Percentiles rank a stretch among this genome's conserved stretches.
phyloP scores from a whole-genome alignment of 495 filamentous ascomycete genomes.

The Thermochaetoides thermophila region DNA sequence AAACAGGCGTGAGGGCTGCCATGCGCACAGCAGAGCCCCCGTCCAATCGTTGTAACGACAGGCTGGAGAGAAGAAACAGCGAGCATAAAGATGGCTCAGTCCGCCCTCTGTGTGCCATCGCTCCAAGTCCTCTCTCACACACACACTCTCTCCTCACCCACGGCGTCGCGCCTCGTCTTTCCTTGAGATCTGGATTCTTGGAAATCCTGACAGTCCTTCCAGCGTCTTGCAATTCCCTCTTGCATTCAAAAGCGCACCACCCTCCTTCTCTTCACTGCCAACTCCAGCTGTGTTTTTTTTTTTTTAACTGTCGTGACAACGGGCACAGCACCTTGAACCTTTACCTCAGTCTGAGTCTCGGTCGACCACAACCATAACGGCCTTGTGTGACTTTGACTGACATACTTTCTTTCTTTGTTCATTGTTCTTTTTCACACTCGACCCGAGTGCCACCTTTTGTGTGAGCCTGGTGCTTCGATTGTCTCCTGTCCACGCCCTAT shows the following conservation, averaged over 20 bases:
- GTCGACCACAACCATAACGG: no score
- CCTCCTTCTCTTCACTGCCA: no score
- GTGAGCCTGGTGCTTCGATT: slow-evolving; percentile 13
- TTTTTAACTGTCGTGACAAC: no score
- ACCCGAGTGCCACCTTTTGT: slow-evolving; percentile 2
- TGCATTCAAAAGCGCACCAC: no score
- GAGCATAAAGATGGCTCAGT: slow-evolving; percentile 15
- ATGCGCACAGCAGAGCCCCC: neutral
- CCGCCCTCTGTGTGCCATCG: slow-evolving; percentile 2
- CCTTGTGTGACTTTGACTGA: no score
- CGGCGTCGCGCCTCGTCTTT: slow-evolving; percentile 12
- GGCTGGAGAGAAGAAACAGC: slow-evolving; percentile 15
- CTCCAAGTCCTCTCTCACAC: no score
- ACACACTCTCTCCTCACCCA: slow-evolving; percentile 7
- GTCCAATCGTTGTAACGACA: slow-evolving; percentile 14
- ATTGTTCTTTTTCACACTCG: slow-evolving; percentile 2
- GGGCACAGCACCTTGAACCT: no score
- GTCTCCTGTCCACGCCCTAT: slow-evolving; percentile 3
- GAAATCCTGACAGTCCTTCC: no score
- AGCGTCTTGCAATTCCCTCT: no score
- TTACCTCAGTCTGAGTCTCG: no score
- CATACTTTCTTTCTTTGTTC: slow-evolving; percentile 6
- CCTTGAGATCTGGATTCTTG: no score
- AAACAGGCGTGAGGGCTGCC: slow-evolving; percentile 8
- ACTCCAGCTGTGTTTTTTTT: no score